A percentile compares a stretch with the other conserved stretches of the same genome.
phyloP scores from a whole-genome alignment of 805 yeast genomes.

The Kodamaea jinghongensis region DNA sequence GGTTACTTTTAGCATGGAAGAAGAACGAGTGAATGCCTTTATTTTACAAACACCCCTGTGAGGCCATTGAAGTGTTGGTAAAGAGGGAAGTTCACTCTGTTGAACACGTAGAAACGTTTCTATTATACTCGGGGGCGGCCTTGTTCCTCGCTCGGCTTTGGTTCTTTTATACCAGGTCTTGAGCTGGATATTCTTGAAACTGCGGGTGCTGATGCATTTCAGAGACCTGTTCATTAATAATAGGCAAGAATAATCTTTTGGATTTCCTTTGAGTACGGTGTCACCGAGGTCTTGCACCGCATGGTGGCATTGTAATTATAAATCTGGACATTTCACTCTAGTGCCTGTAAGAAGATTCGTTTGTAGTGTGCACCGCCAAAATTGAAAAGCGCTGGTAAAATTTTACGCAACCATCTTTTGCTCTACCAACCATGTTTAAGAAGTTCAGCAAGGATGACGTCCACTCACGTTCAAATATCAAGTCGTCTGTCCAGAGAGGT shows the following conservation, averaged over 20 bases:
- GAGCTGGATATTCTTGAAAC: conserved; percentile 40
- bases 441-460: conserved; percentile 81
- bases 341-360: no score
- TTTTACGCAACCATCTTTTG: neutral
- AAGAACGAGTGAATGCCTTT: conserved; percentile 8
- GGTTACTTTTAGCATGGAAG: conserved; percentile 14
- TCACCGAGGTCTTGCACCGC: conserved; percentile 32
- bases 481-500: conserved; percentile 92
- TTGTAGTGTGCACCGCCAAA: neutral
- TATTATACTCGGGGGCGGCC: no score
- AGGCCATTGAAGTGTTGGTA: conserved; percentile 1
- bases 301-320: conserved; percentile 49
- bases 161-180: conserved; percentile 30
- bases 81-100: no score
- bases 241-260: conserved; percentile 36
- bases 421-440: conserved; percentile 42
- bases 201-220: conserved; percentile 5
- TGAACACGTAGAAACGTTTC: no score
- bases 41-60: conserved; percentile 1
- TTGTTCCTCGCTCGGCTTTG: conserved; percentile 49
- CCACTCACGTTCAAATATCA: conserved; percentile 86
- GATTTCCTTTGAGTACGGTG: conserved; percentile 48
- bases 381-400: neutral
- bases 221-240: conserved; percentile 20
- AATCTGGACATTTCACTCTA: conserved; percentile 42